Evolutionary conservation across 345 rosid species (phyloP).

Genomic region (Kernera saxatilis): DNA sequence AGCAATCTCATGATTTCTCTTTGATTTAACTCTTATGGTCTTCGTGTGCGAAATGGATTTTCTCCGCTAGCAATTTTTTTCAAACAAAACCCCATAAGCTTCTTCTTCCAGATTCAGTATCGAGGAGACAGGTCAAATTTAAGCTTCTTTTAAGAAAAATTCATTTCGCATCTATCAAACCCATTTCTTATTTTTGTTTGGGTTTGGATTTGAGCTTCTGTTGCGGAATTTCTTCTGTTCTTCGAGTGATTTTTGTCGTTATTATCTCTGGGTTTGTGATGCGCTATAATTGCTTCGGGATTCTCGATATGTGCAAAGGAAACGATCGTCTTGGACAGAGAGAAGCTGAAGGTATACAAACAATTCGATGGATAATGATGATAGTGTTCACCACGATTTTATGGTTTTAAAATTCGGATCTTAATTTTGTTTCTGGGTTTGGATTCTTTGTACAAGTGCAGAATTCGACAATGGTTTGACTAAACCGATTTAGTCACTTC

Average conservation of each 20-base stretch:
- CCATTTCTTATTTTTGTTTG: not conserved
- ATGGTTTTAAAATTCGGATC: not conserved
- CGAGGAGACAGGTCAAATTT: not conserved
- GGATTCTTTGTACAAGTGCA: not conserved
- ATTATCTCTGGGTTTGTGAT: slow-evolving; percentile 31
- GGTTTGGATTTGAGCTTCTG: not conserved
- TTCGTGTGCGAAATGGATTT: not conserved
- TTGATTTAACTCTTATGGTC: not conserved
- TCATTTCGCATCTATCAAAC: not conserved
- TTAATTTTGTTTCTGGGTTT: not conserved
- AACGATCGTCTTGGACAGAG: slow-evolving; percentile 19
- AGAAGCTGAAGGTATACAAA: slow-evolving; percentile 47
- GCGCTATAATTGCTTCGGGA: slow-evolving; percentile 52
- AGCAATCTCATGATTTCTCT: slow-evolving; percentile 14
- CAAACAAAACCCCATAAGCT: not conserved
- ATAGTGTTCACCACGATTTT: not conserved
- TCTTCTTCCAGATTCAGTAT: slow-evolving; percentile 1
- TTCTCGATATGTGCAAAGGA: slow-evolving; percentile 34
- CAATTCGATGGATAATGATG: not conserved
- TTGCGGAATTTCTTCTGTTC: not conserved
- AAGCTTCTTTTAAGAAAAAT: not conserved
- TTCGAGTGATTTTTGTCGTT: slow-evolving; percentile 1
- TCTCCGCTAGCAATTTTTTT: not conserved
- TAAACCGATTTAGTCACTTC: not conserved
- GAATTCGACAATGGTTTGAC: slow-evolving; percentile 5